Evolutionary conservation across 2,329 filamentous ascomycete species (phyloP), one percentile per base, ranked within the genome.

Genomic region (Ramularia collo-cygni): DNA sequence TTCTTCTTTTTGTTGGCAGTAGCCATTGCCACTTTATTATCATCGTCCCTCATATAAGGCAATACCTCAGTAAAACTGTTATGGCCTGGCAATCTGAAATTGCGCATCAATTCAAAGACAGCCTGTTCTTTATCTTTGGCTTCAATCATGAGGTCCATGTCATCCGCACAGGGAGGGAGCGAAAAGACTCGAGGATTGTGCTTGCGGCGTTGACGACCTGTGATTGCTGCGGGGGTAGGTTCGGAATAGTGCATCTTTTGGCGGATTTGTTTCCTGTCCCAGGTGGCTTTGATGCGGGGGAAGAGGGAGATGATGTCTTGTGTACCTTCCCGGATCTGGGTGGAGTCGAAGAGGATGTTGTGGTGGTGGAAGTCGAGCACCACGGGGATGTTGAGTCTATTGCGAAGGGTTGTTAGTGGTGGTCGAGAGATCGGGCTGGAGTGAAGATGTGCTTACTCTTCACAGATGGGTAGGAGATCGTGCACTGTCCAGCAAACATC

Each of bases 191-290:
- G 76, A 0, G 86, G 74, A 26, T 80, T 87, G 57, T 96, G 90
- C 63, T 94, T 95, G 43, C 90, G 76, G 18, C 89, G 72, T 50
- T 94, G 83, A 0, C 79, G 75, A 0, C 75, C 75, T 1, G 88
- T 94, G 28, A 94, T 75, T 1, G 88, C 86, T n/a, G 77, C 71
- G 0, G 81, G 71, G 7, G 76, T 79, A 0, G 81, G 83, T 58
- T 96, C 90, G 17, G 85, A 93, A 63, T 95, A 95, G 57, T 96
- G 90, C 87, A 95, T 95, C 65, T 96, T 96, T 54, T 92, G 90
- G 2, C 72, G 88, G 49, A 95, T 95, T 1, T 73, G 68, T 60
- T 95, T 96, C 19, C 77, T 74, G 1, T 74, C 76, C 90, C 90
- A 96, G 0, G 87, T 95, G 3, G 81, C 79, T 30, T 76, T 73